A percentile compares a stretch with the other conserved stretches of the same genome.
phyloP scores from a whole-genome alignment of 441 rosid species.

The Croton laevigatus region DNA sequence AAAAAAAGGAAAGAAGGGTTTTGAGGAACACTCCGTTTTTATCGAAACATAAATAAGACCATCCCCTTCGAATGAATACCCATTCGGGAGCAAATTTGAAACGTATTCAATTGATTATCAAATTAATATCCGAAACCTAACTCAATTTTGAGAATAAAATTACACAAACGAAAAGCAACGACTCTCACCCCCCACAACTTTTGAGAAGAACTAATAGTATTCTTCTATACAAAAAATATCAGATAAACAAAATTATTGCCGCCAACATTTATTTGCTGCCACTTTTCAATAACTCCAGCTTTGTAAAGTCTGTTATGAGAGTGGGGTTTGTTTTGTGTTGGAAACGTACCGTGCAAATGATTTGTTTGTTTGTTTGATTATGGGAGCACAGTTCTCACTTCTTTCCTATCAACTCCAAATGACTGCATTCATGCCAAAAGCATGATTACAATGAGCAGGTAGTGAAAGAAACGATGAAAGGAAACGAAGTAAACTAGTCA shows the following conservation, averaged over 20 bases:
- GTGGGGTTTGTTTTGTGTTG: not conserved
- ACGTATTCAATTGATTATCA: constrained; percentile 15
- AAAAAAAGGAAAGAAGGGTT: no score
- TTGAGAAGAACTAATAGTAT: constrained; percentile 14
- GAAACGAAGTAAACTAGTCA: not conserved
- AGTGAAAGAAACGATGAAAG: not conserved
- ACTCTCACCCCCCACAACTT: constrained; percentile 17
- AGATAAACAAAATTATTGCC: constrained; percentile 15
- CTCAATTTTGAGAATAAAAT: not conserved
- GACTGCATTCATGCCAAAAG: constrained; percentile 46
- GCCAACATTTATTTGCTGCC: constrained; percentile 28
- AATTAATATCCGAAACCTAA: not conserved
- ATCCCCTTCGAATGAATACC: no score
- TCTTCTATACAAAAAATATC: constrained; percentile 24
- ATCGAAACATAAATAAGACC: no score
- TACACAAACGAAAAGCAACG: constrained; percentile 19
- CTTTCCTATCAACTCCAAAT: constrained; percentile 88
- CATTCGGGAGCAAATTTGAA: not conserved
- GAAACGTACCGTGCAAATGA: not conserved
- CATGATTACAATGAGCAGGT: not conserved
- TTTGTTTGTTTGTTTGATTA: constrained; percentile 21
- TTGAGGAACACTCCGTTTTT: no score
- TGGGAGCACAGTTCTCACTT: constrained; percentile 63
- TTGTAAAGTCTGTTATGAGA: constrained; percentile 1
- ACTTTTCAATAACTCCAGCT: constrained; percentile 12